phyloP scores from a whole-genome alignment of 371 early-diverging fungal species.

The Mortierella sp. region DNA sequence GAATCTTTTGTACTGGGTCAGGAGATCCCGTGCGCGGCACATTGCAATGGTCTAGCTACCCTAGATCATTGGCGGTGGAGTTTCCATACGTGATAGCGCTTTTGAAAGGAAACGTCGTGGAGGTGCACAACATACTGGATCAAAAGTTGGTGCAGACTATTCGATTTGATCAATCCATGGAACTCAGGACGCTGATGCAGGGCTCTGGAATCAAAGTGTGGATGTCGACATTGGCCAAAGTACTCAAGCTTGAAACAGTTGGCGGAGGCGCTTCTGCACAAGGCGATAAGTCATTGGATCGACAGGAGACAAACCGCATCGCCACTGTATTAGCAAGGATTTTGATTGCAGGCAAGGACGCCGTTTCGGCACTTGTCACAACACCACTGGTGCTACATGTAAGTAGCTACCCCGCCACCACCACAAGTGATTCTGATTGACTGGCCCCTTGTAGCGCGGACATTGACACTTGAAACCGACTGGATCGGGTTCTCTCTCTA shows the following conservation, averaged over 20 bases:
- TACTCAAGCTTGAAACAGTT: conserved; percentile 9
- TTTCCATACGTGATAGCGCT: conserved; percentile 82
- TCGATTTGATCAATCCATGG: conserved; percentile 58
- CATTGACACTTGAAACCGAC: conserved; percentile 9
- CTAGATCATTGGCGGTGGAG: conserved; percentile 74
- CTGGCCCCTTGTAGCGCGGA: not conserved
- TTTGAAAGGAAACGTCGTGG: conserved; percentile 72
- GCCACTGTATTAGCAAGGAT: conserved; percentile 67
- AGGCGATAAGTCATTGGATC: not conserved
- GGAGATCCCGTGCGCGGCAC: conserved; percentile 87
- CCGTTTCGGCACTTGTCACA: conserved; percentile 72
- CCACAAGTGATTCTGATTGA: not conserved
- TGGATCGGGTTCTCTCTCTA: not conserved
- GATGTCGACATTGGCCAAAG: conserved; percentile 32
- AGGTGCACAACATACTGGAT: conserved; percentile 80
- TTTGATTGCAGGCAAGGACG: conserved; percentile 69
- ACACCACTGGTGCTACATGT: conserved; percentile 71
- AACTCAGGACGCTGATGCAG: conserved; percentile 64
- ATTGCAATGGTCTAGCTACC: conserved; percentile 78
- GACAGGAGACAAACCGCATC: conserved; percentile 41
- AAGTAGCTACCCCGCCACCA: conserved; percentile 4
- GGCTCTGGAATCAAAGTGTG: conserved; percentile 61
- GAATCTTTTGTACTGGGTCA: conserved; percentile 74
- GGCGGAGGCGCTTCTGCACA: not conserved
- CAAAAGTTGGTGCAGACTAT: conserved; percentile 74